Conservation (phyloP, 2,329 filamentous ascomycete genomes). For the Colletotrichum sp. region DNA sequence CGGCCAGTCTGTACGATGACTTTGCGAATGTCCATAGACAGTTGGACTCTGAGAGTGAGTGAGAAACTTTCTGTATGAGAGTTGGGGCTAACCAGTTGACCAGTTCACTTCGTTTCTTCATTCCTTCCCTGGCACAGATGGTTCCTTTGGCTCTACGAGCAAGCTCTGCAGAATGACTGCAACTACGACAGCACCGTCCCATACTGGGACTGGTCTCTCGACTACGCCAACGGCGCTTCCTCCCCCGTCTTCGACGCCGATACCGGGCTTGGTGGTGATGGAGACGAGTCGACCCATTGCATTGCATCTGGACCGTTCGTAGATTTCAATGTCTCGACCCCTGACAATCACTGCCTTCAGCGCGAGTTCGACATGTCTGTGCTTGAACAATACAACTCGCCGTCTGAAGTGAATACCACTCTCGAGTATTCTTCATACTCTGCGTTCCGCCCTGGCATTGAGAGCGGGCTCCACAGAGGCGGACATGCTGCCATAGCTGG, state of each 20-base stretch:
- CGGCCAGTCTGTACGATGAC: neutral
- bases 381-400: neutral
- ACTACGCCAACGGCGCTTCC: constrained; percentile 25
- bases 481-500: neutral
- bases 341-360: neutral
- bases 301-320: constrained; percentile 28
- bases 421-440: neutral
- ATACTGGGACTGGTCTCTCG: constrained; percentile 41
- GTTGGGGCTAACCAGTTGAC: neutral
- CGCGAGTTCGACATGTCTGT: neutral
- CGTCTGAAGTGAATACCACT: neutral
- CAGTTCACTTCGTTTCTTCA: neutral
- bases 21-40: neutral
- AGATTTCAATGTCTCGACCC: constrained; percentile 20
- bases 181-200: neutral
- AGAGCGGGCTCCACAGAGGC: neutral
- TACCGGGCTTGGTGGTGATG: constrained; percentile 34
- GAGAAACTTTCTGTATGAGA: neutral
- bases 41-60: neutral
- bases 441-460: neutral
- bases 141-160: constrained; percentile 34
- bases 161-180: constrained; percentile 25
- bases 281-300: neutral
- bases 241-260: constrained; percentile 26
- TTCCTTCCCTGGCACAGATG: constrained; percentile 41